Conservation (phyloP, 352 stramenopile species). For the Thalassiosira allenii region DNA sequence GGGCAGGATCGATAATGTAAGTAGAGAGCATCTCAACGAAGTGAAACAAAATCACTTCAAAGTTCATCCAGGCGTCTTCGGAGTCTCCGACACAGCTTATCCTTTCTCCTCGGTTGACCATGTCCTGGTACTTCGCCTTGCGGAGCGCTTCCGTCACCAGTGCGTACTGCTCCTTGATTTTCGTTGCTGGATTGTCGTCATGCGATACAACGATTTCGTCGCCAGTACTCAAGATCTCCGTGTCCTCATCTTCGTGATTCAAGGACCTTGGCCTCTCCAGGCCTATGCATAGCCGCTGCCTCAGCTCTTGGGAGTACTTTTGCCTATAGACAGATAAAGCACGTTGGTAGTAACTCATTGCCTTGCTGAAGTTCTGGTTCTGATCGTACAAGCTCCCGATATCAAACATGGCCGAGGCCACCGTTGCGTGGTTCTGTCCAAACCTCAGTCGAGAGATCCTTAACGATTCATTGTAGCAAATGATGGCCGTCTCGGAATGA, state of each 20-base stretch:
- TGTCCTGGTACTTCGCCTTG: constrained; percentile 44
- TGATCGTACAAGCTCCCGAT: constrained; percentile 58
- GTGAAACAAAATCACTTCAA: constrained; percentile 58
- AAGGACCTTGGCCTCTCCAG: constrained; percentile 16
- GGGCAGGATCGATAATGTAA: constrained; percentile 59
- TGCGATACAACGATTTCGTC: constrained; percentile 46
- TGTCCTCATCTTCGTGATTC: constrained; percentile 15
- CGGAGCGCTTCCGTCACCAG: constrained; percentile 55
- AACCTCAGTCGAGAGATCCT: constrained; percentile 55
- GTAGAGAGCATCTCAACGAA: constrained; percentile 65
- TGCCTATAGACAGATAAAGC: constrained; percentile 57
- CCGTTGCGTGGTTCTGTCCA: constrained; percentile 54
- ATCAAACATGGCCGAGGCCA: constrained; percentile 54
- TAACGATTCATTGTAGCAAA: constrained; percentile 66
- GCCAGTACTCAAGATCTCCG: constrained; percentile 53
- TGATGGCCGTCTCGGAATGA: constrained; percentile 39
- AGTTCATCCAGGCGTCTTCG: constrained; percentile 55
- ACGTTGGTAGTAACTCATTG: constrained; percentile 52
- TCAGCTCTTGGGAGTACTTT: constrained; percentile 56
- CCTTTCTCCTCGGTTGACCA: constrained; percentile 34
- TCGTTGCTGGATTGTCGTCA: constrained; percentile 10
- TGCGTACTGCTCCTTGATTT: constrained; percentile 54
- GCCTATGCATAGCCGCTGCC: constrained; percentile 46
- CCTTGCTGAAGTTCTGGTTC: constrained; percentile 56
- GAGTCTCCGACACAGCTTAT: constrained; percentile 33